Evolutionary conservation across 2,329 filamentous ascomycete genomes (phyloP).

Genomic region (Beauveria varroae): DNA sequence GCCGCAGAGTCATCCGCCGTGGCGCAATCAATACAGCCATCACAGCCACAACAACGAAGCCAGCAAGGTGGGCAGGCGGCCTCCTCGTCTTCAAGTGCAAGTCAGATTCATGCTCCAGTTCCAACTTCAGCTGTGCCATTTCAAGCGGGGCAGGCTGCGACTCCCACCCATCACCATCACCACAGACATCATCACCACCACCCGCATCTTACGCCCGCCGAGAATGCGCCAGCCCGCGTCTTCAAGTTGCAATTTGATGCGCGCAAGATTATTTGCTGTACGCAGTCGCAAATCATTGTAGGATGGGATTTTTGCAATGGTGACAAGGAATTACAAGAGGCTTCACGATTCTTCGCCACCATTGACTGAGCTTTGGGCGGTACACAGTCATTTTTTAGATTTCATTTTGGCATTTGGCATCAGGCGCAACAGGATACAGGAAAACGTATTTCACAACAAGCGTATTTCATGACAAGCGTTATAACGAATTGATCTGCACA

Average conservation of each 20-base stretch:
- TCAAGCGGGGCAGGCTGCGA: conserved; percentile 9
- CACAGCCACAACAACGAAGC: conserved; percentile 3
- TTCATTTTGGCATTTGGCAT: neutral
- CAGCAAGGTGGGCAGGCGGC: neutral
- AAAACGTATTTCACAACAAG: neutral
- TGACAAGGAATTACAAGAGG: conserved; percentile 71
- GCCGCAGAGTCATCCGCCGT: neutral
- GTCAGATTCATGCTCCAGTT: neutral
- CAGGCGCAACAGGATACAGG: neutral
- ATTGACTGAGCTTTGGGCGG: conserved; percentile 31
- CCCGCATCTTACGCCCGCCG: conserved; percentile 37
- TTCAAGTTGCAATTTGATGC: conserved; percentile 98
- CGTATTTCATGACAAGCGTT: neutral
- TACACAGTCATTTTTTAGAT: neutral
- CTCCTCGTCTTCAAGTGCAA: neutral
- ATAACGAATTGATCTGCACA: neutral
- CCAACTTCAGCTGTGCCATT: conserved; percentile 5
- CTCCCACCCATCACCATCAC: conserved; percentile 13
- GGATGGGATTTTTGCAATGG: conserved; percentile 96
- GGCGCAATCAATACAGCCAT: neutral
- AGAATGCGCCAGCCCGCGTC: conserved; percentile 54
- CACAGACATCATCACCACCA: conserved; percentile 24
- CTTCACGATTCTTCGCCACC: conserved; percentile 67
- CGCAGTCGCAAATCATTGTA: conserved; percentile 83
- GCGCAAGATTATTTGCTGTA: conserved; percentile 87